phyloP scores from a whole-genome alignment of 1,139 yeast genomes.

The Geotrichum aggregatum region DNA sequence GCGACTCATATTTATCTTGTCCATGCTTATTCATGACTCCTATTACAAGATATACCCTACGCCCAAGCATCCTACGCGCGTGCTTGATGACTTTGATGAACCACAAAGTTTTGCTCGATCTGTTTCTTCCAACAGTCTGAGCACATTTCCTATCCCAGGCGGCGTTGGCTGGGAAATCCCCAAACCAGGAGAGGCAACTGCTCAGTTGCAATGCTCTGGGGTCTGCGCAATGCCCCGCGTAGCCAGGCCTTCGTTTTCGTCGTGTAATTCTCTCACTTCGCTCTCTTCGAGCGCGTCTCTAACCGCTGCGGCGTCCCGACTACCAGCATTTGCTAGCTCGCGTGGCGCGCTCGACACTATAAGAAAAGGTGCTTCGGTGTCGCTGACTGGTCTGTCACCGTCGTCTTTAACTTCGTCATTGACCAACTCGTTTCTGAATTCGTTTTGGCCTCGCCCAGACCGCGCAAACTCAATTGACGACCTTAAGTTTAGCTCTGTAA shows the following conservation, averaged over 20 bases:
- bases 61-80: not conserved
- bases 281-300: constrained; percentile 18
- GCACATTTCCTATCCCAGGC: constrained; percentile 13
- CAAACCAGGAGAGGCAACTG: constrained; percentile 16
- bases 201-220: constrained; percentile 25
- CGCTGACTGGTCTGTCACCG: not conserved
- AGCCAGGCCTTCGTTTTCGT: constrained; percentile 30
- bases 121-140: not conserved
- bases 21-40: constrained; percentile 27
- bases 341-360: not conserved
- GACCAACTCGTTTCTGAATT: not conserved
- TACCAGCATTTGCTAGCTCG: constrained; percentile 2
- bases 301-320: not conserved
- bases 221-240: constrained; percentile 31
- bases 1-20: constrained; percentile 29
- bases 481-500: not conserved
- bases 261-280: constrained; percentile 23
- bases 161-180: constrained; percentile 34
- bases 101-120: constrained; percentile 5
- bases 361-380: not conserved
- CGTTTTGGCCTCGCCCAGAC: not conserved
- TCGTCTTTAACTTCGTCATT: not conserved
- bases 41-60: not conserved
- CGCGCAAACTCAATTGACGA: constrained; percentile 3
- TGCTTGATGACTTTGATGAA: constrained; percentile 6